phyloP scores from a whole-genome alignment of 208 protist genomes.

The Zelonia costaricensis region DNA sequence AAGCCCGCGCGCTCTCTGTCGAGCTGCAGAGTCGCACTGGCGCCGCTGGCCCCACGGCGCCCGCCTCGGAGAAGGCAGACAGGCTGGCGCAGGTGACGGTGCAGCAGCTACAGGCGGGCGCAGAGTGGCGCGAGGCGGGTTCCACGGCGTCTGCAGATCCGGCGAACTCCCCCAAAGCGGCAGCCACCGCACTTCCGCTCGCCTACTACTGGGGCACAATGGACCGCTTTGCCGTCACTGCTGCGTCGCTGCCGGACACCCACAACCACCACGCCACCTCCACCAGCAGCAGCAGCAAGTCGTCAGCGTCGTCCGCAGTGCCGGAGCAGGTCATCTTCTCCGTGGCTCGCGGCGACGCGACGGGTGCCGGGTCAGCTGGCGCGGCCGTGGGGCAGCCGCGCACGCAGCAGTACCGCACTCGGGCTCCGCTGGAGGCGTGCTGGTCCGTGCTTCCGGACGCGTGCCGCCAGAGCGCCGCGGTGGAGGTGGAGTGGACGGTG shows the following conservation, averaged over 20 bases:
- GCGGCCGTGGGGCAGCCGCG: no score
- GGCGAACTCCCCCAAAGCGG: background rate
- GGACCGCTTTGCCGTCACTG: slow-evolving; percentile 14
- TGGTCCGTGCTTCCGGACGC: slow-evolving; percentile 29
- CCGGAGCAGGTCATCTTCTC: slow-evolving; percentile 22
- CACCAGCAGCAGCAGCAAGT: background rate
- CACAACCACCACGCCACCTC: background rate
- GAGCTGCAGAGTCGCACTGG: slow-evolving; percentile 17
- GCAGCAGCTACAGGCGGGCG: slow-evolving; percentile 11
- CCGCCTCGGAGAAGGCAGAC: background rate
- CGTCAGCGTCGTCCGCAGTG: background rate
- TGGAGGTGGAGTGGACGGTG: slow-evolving; percentile 15
- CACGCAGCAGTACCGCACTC: background rate
- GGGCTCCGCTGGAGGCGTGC: slow-evolving; percentile 27
- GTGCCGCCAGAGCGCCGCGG: slow-evolving; percentile 14
- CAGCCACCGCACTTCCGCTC: background rate
- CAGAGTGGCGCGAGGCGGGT: slow-evolving; percentile 15
- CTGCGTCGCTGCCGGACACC: background rate
- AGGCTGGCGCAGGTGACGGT: slow-evolving; percentile 19
- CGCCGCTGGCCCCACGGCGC: background rate
- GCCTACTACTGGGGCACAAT: slow-evolving; percentile 31
- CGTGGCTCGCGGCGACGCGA: background rate
- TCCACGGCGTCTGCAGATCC: background rate
- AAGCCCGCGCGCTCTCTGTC: slow-evolving; percentile 14
- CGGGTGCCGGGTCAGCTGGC: background rate